A percentile compares a stretch with the other conserved stretches of the same genome.
Evolutionary conservation across 2,329 filamentous ascomycete genomes (phyloP).

Genomic region (Pseudogymnoascus sp.): DNA sequence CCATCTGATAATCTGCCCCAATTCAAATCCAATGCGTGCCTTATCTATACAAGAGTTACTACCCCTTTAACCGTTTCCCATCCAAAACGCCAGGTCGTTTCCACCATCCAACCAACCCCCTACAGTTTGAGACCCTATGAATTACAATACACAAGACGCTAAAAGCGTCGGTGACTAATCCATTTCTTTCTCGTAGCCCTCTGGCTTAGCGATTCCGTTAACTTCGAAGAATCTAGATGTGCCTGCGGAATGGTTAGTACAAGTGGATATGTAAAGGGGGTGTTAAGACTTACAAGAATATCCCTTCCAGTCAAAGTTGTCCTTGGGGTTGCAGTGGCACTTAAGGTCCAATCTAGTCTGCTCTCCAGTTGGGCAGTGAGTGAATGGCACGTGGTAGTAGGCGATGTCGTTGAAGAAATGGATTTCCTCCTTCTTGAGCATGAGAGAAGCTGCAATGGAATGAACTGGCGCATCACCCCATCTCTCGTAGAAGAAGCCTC

Average conservation of each 20-base stretch:
- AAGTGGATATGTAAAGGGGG: neutral
- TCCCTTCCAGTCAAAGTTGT: constrained; percentile 99
- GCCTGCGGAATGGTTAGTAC: constrained; percentile 42
- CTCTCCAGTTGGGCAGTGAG: constrained; percentile 90
- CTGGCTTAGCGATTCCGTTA: constrained; percentile 73
- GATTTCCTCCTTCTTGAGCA: constrained; percentile 87
- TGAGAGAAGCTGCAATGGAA: constrained; percentile 84
- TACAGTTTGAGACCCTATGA: neutral
- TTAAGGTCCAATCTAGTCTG: constrained; percentile 75
- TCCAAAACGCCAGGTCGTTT: constrained; percentile 2
- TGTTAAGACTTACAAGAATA: constrained; percentile 72
- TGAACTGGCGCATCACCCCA: constrained; percentile 98
- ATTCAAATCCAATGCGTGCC: neutral
- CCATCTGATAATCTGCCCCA: neutral
- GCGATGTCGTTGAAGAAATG: constrained; percentile 99
- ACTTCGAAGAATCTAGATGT: constrained; percentile 81
- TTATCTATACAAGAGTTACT: neutral
- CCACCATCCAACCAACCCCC: neutral
- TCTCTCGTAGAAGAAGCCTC: constrained; percentile 97
- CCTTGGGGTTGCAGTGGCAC: constrained; percentile 89
- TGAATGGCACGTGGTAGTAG: constrained; percentile 97
- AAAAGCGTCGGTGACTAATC: constrained; percentile 32
- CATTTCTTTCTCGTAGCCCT: constrained; percentile 71
- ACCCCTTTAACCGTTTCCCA: neutral
- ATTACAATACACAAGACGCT: neutral